Evolutionary conservation across 345 rosid species (phyloP), one percentile per base, ranked within the genome.

Genomic region (Syzygium grande): DNA sequence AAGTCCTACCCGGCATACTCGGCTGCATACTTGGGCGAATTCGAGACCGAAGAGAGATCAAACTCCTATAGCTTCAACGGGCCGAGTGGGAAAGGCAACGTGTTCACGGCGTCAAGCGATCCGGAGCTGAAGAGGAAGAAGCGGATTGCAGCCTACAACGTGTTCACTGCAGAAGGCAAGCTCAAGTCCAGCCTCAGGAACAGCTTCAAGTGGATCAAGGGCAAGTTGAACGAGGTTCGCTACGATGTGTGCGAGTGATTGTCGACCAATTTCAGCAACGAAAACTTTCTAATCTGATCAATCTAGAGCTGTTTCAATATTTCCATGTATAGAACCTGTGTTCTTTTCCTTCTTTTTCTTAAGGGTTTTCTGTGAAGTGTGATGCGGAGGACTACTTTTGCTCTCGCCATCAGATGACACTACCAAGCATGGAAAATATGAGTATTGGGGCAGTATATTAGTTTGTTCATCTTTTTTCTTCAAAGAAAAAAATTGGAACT

Each of bases 121-220:
- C 99, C 99, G 1, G 97, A 95, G 94, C 79, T 94, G 49, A 93
- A 94, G 90, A 95, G 99, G 89, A 96, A 93, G 97, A 97, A 94
- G 93, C 94, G 99, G 89, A 90, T 97, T 1, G 99, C 99, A 3
- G 91, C 97, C 25, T 97, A 96, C 88, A 96, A 97, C 83, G 92
- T 94, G 27, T 95, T 93, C 46, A 90, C 97, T 7, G 46, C 90
- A 77, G 98, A 97, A 90, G 94, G 94, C 49, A 97, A 96, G 92
- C 91, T 97, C 61, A 97, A 97, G 88, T 94, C 93, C 14, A 90
- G 95, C 88, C 89, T 96, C 5, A 94, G 95, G 88, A 96, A 86
- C 92, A 95, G 99, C 92, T 94, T 97, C 91, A 96, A 96, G 91
- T 97, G 99, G 99, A 94, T 97, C 94, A 95, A 97, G 94, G 93